These are phyloP conservation scores for Tephrocybe rancida DNA, from an alignment of 768 basidiomycete genomes.

Conservation along the genomic window DNA sequence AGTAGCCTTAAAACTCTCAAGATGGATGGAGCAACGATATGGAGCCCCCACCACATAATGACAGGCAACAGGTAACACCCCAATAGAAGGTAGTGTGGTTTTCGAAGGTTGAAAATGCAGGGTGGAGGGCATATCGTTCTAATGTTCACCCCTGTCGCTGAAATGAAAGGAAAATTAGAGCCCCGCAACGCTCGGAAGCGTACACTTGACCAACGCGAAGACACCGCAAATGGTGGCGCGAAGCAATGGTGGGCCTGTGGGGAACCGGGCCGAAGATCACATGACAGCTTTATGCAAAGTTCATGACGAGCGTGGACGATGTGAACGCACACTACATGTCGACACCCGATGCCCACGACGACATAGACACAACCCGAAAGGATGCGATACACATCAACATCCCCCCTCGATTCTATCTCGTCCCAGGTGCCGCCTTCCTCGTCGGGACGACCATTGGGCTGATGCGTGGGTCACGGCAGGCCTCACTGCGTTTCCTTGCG, in stretches of 20 bases:
- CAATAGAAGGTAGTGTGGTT: not conserved
- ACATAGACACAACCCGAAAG: slow-evolving; percentile 13
- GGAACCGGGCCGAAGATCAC: slow-evolving; percentile 8
- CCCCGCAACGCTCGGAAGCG: slow-evolving; percentile 9
- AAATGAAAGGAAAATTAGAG: not conserved
- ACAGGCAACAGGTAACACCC: not conserved
- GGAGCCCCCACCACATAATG: no score
- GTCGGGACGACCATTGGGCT: slow-evolving; percentile 72
- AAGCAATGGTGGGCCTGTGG: not conserved
- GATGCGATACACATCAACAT: slow-evolving; percentile 29
- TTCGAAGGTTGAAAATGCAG: not conserved
- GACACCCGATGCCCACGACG: slow-evolving; percentile 7
- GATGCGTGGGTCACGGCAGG: slow-evolving; percentile 68
- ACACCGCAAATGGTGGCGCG: not conserved
- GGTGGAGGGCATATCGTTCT: not conserved
- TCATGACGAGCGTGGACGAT: slow-evolving; percentile 11
- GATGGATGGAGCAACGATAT: not conserved
- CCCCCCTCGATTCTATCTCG: slow-evolving; percentile 59
- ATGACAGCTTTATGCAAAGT: slow-evolving; percentile 2
- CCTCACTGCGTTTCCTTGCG: slow-evolving; percentile 83
- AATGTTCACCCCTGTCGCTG: not conserved
- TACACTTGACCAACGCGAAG: not conserved
- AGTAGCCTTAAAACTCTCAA: not conserved
- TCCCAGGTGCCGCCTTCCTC: slow-evolving; percentile 61
- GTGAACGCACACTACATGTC: slow-evolving; percentile 1